A percentile compares a stretch with the other conserved stretches of the same genome.
These are phyloP conservation scores for Paramecium sexaurelia DNA, from an alignment of 73 alveolate species.

Conservation along the genomic window DNA sequence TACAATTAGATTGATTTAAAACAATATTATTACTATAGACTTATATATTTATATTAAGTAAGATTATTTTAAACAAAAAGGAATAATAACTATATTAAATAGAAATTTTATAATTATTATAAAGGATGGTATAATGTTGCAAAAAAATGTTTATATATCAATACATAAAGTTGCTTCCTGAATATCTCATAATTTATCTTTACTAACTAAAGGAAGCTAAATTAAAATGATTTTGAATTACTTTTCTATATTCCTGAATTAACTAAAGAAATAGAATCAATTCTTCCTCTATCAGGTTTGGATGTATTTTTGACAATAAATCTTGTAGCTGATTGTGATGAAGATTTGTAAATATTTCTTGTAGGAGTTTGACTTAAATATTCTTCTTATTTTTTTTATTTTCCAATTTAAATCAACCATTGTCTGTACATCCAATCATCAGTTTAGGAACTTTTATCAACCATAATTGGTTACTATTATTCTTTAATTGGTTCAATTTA, in stretches of 20 bases:
- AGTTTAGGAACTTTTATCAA: constrained; percentile 25
- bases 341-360: neutral
- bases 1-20: neutral
- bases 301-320: constrained; percentile 25
- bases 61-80: no score
- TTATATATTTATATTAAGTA: no score
- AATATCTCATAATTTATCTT: constrained; percentile 1
- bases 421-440: constrained; percentile 50
- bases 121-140: neutral
- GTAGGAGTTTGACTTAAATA: neutral
- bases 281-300: constrained; percentile 13
- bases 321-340: constrained; percentile 33
- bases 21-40: neutral
- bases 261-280: constrained; percentile 34
- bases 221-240: neutral
- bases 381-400: neutral
- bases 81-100: no score
- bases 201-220: constrained; percentile 19
- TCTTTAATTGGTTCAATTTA: neutral
- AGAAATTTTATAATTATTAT: no score
- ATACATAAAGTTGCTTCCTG: constrained; percentile 44
- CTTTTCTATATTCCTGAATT: constrained; percentile 13
- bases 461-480: neutral
- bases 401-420: constrained; percentile 39
- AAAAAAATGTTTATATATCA: neutral